Evolutionary conservation across 768 basidiomycete species (phyloP).

Genomic region (Trametes villosa): DNA sequence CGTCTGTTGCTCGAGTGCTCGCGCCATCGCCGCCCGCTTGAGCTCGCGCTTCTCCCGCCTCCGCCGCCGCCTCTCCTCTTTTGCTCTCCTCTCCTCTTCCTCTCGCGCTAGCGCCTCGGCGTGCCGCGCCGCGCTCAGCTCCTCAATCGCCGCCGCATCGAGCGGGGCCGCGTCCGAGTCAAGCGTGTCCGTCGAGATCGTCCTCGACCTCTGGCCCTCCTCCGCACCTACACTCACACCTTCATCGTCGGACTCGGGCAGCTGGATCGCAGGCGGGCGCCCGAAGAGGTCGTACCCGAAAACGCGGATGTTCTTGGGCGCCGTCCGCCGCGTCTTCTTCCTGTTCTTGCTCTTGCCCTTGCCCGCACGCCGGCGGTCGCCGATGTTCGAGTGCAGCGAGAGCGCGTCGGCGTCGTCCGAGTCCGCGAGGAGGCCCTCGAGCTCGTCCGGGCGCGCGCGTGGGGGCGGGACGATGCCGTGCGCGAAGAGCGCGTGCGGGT

Average conservation of each 20-base stretch:
- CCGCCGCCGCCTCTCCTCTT: slow-evolving; percentile 53
- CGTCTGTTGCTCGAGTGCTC: slow-evolving; percentile 37
- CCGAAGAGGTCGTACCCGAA: slow-evolving; percentile 76
- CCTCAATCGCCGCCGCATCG: slow-evolving; percentile 58
- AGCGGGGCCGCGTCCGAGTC: slow-evolving; percentile 76
- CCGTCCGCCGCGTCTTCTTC: slow-evolving; percentile 30
- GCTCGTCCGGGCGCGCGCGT: slow-evolving; percentile 45
- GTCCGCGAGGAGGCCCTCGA: slow-evolving; percentile 54
- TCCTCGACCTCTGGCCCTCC: slow-evolving; percentile 16
- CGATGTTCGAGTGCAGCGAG: slow-evolving; percentile 69
- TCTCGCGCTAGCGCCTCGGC: slow-evolving; percentile 40
- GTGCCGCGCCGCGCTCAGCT: slow-evolving; percentile 49
- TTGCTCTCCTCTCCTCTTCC: slow-evolving; percentile 44
- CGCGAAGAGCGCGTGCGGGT: slow-evolving; percentile 15
- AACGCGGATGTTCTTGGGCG: slow-evolving; percentile 50
- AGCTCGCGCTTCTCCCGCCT: slow-evolving; percentile 51
- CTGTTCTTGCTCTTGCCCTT: slow-evolving; percentile 28
- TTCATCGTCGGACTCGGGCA: slow-evolving; percentile 56
- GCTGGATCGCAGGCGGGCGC: slow-evolving; percentile 54
- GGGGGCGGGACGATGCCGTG: slow-evolving; percentile 24
- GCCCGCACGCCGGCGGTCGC: slow-evolving; percentile 39
- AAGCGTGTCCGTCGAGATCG: slow-evolving; percentile 49
- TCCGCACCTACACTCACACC: slow-evolving; percentile 6
- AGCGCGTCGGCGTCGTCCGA: slow-evolving; percentile 63
- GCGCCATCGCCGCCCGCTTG: slow-evolving; percentile 44